Percentiles rank a stretch among this genome's conserved stretches.
Conservation (phyloP, 352 stramenopile genomes). For the Phytopythium kandeliae region DNA sequence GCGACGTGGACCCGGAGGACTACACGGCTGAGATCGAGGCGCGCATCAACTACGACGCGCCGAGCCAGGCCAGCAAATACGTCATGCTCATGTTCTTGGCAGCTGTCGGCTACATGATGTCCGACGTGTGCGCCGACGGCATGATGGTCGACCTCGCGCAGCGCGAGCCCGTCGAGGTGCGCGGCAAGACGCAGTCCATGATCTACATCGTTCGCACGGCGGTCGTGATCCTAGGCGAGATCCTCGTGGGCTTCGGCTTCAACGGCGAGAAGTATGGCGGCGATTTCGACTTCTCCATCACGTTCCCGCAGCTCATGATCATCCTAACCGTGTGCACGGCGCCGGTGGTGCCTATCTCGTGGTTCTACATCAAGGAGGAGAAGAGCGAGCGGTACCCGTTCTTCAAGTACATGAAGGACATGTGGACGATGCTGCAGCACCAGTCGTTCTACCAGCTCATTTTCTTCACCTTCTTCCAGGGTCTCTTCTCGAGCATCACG, state of each 20-base stretch:
- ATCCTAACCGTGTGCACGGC: slow-evolving; percentile 14
- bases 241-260: slow-evolving; percentile 31
- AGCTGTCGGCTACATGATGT: slow-evolving; percentile 59
- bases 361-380: slow-evolving; percentile 13
- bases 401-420: slow-evolving; percentile 12
- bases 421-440: slow-evolving; percentile 17
- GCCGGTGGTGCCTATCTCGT: slow-evolving; percentile 7
- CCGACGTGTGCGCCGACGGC: slow-evolving; percentile 52
- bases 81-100: slow-evolving; percentile 56
- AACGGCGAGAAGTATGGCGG: slow-evolving; percentile 46
- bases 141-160: slow-evolving; percentile 38
- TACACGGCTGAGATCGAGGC: slow-evolving; percentile 16
- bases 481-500: slow-evolving; percentile 1
- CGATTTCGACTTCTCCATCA: slow-evolving; percentile 26
- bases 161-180: slow-evolving; percentile 2
- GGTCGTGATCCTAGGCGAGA: slow-evolving; percentile 15
- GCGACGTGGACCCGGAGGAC: slow-evolving; percentile 13
- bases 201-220: slow-evolving; percentile 21
- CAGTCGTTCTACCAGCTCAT: slow-evolving; percentile 14
- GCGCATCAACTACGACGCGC: slow-evolving; percentile 34
- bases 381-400: too few species aligned
- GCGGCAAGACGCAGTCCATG: slow-evolving; percentile 15
- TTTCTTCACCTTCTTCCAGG: too few species aligned
- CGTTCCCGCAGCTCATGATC: slow-evolving; percentile 18
- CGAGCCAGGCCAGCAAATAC: slow-evolving; percentile 24